These are phyloP conservation scores for Lactifluus piperatus DNA, from an alignment of 768 basidiomycete genomes.

Conservation along the genomic window DNA sequence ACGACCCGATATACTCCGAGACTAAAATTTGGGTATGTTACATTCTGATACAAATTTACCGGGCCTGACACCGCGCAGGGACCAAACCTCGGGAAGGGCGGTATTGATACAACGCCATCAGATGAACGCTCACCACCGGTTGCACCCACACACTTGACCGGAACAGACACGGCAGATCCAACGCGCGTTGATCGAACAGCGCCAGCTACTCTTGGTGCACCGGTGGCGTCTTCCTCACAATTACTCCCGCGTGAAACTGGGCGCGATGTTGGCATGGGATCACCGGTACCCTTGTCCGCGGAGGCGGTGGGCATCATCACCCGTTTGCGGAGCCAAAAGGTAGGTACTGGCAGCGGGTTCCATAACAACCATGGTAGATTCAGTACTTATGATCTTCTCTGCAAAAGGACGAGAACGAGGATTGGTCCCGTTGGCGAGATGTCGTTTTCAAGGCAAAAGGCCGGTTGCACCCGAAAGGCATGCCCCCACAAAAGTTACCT, in stretches of 20 bases:
- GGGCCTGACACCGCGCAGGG: conserved; percentile 40
- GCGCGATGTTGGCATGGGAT: conserved; percentile 81
- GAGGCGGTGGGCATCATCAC: conserved; percentile 77
- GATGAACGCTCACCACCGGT: conserved; percentile 55
- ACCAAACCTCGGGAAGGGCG: conserved; percentile 61
- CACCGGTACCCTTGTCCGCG: conserved; percentile 68
- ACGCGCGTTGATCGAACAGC: neutral
- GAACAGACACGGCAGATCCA: conserved; percentile 20
- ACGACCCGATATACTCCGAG: conserved; percentile 90
- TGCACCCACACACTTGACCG: conserved; percentile 36
- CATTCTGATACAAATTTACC: neutral
- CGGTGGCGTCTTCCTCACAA: conserved; percentile 25
- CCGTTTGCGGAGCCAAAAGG: conserved; percentile 75
- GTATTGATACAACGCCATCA: conserved; percentile 68
- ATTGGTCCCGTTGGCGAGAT: conserved; percentile 85
- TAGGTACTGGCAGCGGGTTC: conserved; percentile 24
- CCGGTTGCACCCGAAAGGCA: conserved; percentile 34
- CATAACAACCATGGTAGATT: neutral
- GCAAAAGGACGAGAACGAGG: conserved; percentile 71
- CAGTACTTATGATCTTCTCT: neutral
- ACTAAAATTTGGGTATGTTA: conserved; percentile 59
- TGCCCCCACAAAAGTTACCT: conserved; percentile 41
- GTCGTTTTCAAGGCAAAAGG: conserved; percentile 74
- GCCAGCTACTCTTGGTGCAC: neutral
- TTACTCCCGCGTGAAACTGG: conserved; percentile 78